Conservation (phyloP, 164 flowering plant species). For the Chimonanthus praecox region DNA sequence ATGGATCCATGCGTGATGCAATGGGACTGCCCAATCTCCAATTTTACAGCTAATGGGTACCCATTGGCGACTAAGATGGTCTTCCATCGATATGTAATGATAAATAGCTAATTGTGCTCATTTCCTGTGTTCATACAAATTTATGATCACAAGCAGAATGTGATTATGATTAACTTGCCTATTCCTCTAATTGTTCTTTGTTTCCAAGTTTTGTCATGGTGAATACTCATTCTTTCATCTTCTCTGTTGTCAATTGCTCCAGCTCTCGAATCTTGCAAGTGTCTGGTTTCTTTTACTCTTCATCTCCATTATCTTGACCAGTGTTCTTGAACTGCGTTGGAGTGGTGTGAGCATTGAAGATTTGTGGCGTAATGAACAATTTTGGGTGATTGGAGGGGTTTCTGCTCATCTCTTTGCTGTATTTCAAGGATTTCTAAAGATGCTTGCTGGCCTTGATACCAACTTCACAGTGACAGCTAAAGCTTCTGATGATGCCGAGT, state of each 20-base stretch:
- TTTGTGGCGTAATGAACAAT: constrained; percentile 93
- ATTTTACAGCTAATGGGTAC: not conserved
- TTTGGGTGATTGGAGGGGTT: constrained; percentile 98
- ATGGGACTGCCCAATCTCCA: not conserved
- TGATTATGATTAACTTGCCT: not conserved
- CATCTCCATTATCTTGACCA: constrained; percentile 80
- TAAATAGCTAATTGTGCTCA: not conserved
- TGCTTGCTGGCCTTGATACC: constrained; percentile 88
- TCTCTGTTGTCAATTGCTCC: constrained; percentile 12
- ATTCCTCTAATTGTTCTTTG: not conserved
- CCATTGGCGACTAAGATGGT: not conserved
- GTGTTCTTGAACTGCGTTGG: constrained; percentile 92
- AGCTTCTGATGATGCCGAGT: constrained; percentile 76
- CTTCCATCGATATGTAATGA: not conserved
- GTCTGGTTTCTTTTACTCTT: constrained; percentile 81
- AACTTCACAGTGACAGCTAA: constrained; percentile 94
- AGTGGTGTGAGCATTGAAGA: constrained; percentile 93
- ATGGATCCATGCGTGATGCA: not conserved
- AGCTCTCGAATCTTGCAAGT: constrained; percentile 90
- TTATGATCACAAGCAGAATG: not conserved
- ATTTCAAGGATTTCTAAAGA: constrained; percentile 88
- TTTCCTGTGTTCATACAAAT: not conserved
- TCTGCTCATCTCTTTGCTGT: constrained; percentile 98
- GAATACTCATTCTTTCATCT: not conserved
- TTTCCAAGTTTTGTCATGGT: not conserved